Evolutionary conservation across 345 rosid genomes (phyloP), one percentile per base, ranked within the genome.

Genomic region (Gossypium raimondii): DNA sequence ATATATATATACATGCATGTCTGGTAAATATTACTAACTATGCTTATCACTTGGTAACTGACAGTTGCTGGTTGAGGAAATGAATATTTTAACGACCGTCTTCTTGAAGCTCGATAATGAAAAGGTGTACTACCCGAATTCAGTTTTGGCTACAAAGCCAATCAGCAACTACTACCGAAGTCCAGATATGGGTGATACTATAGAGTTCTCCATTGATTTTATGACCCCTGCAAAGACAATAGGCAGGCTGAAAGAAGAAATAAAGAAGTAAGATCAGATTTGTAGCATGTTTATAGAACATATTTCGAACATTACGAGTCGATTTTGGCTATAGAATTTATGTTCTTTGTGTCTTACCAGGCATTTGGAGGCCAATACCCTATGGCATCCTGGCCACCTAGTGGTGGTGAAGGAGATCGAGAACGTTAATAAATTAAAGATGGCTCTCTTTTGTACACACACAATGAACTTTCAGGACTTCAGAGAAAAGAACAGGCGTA

Each of bases 21-120:
- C 25, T 43, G 22, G 27, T 65, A 43, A 75, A 22, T 16, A 20
- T 75, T 16, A 55, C 63, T 75, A 67, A 66, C 11, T 53, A 9
- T 55, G 18, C 64, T 24, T 43, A 3, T 66, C 5, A 11, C 9
- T 67, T 24, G 20, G 12, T n/a, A 43, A 53, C 27, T 82, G 75
- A 22, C 84, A 92, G 93, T 77, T 94, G 85, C 41, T 94, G 85
- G 97, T 94, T 17, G 98, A 94, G 82, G 97, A 92, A 80, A 94
- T 94, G 93, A 85, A 94, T 83, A 86, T 94, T 43, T 82, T 94
- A 69, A 85, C 85, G 3, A 92, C 98, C 0, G 91, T 92, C 57
- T 92, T 94, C 89, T 69, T 94, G 90, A 90, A 88, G 84, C 87
- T 92, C 38, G 57, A 90, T 68, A 84, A 85, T 20, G 97, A 94